Base-by-base conservation (phyloP, 768 basidiomycete species). In the Rhodotorula graminis region DNA sequence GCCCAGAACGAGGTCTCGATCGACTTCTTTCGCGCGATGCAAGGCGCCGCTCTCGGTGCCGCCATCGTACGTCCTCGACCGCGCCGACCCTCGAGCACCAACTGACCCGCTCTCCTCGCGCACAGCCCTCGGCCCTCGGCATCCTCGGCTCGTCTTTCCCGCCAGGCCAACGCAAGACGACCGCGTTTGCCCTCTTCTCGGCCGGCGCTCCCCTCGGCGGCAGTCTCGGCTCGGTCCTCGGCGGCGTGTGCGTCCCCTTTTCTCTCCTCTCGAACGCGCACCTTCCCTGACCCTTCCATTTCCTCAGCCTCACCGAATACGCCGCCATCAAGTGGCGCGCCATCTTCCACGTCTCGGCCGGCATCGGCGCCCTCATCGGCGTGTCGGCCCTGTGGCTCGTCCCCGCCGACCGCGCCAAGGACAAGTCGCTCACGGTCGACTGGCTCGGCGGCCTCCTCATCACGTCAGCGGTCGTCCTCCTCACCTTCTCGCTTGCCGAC, bases 181-280 rank as follows among this genome's bases (percentile, higher is more conserved):
- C 87, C 1, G 93, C 91, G 0, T 95, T 94, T 73, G 86, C 93
- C 0, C 87, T 88, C 0, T 94, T 93, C 74, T 85, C 89, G 1
- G 90, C 91, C 0, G 93, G 93, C 40, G 90, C 89, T 1, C 92
- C 93, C 0, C 78, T 93, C 11, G 93, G 93, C 0, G 89, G 85
- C 0, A 89, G 86, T 0, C 81, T 92, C 23, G 92, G 93, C 2
- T 84, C 84, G 44, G 81, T 87, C 0, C 70, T 91, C 1, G 91
- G 92, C 27, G 91, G 90, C n/a, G 81, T 88, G 2, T 80, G 91
- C 29, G 89, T 88, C 0, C 21, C 85, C 91, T 76, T 82, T 84
- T 15, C 81, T 81, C 61, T 40, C 62, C 83, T 84, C 69, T 66
- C 82, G 79, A 7, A n/a, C 4, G 19, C 47, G 44, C 1, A 53